Percentiles rank a stretch among this genome's conserved stretches.
Conservation (phyloP, 768 basidiomycete genomes). For the Brasilioporus rufonigricans region DNA sequence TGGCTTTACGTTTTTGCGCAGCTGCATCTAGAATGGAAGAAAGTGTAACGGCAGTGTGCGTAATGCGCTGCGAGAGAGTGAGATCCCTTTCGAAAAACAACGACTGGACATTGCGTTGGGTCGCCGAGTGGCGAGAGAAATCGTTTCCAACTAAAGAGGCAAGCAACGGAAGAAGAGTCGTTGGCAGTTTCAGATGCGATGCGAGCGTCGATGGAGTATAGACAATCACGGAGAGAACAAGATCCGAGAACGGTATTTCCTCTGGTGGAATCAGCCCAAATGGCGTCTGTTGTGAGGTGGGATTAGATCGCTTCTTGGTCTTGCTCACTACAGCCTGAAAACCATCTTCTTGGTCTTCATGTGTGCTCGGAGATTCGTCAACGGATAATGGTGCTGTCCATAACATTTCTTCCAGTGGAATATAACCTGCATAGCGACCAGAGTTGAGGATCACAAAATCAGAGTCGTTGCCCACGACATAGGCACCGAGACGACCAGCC, state of each 20-base stretch:
- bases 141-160: constrained; percentile 83
- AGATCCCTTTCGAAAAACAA: constrained; percentile 68
- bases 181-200: constrained; percentile 61
- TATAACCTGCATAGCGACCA: constrained; percentile 75
- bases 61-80: constrained; percentile 60
- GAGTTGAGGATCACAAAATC: constrained; percentile 79
- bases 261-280: constrained; percentile 56
- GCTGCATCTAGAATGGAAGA: constrained; percentile 50
- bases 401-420: constrained; percentile 72
- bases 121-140: constrained; percentile 54
- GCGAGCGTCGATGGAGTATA: constrained; percentile 66
- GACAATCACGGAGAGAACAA: constrained; percentile 52
- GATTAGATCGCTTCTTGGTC: constrained; percentile 45
- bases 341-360: constrained; percentile 44
- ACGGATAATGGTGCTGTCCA: constrained; percentile 44
- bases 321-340: constrained; percentile 63
- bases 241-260: constrained; percentile 29
- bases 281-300: constrained; percentile 7
- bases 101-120: constrained; percentile 49
- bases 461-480: constrained; percentile 77
- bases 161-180: constrained; percentile 71
- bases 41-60: constrained; percentile 59
- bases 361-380: constrained; percentile 18
- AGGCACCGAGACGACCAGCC: constrained; percentile 69
- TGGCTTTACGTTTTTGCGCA: constrained; percentile 46